Percentiles rank a stretch among this genome's conserved stretches.
phyloP scores from a whole-genome alignment of 768 basidiomycete genomes.

The Mycena rosella region DNA sequence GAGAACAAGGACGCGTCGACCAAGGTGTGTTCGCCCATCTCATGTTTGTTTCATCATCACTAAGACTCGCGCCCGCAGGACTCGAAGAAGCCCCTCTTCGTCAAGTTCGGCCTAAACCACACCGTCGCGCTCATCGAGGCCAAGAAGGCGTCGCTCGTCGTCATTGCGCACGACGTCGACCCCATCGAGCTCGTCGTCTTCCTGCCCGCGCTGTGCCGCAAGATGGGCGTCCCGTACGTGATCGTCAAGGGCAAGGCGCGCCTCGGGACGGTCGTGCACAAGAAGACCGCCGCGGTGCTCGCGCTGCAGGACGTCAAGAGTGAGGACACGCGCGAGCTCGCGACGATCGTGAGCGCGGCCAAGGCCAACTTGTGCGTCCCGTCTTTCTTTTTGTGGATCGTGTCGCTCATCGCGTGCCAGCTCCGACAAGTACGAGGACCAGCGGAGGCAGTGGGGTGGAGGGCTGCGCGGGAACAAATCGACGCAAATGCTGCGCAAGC shows the following conservation, averaged over 20 bases:
- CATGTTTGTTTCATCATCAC: not conserved
- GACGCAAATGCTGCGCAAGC: constrained; percentile 92
- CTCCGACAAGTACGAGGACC: constrained; percentile 94
- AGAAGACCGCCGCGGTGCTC: constrained; percentile 96
- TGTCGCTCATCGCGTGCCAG: constrained; percentile 50
- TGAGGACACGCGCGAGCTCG: constrained; percentile 94
- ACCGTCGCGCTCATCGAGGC: constrained; percentile 94
- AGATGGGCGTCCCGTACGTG: constrained; percentile 99
- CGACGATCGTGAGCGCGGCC: constrained; percentile 91
- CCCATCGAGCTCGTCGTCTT: constrained; percentile 99
- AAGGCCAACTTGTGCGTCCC: constrained; percentile 95
- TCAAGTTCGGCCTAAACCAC: constrained; percentile 98
- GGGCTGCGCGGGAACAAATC: constrained; percentile 96
- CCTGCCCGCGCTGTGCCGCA: constrained; percentile 97
- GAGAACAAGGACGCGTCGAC: constrained; percentile 79
- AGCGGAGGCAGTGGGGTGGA: constrained; percentile 95
- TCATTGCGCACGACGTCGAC: constrained; percentile 98
- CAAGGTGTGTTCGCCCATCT: constrained; percentile 51
- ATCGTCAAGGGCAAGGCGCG: constrained; percentile 99
- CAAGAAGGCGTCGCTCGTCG: constrained; percentile 96
- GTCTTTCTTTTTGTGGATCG: not conserved
- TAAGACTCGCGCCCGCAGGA: constrained; percentile 57
- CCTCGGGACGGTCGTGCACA: constrained; percentile 97
- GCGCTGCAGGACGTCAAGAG: constrained; percentile 94
- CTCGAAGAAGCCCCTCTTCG: constrained; percentile 94